Base-by-base conservation (phyloP, 2,329 filamentous ascomycete genomes). In the Calonectria multiphialidica region DNA sequence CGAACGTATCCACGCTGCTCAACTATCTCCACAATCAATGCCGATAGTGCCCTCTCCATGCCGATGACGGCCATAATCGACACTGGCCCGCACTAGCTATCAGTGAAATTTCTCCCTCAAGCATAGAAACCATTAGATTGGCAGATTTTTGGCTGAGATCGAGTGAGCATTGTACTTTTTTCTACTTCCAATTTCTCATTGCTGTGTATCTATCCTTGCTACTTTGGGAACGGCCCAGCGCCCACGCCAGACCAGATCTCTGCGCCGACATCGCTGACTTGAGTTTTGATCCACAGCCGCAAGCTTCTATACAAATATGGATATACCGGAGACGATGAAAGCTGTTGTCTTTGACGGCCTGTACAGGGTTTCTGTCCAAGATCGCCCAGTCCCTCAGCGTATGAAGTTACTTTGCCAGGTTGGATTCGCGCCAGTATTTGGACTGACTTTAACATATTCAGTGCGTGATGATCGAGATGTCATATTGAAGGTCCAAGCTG, bases 341-440 rank as follows among this genome's bases (percentile, higher is more conserved):
- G 95, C 95, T 35, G 94, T 98, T 35, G 90, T 98, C 67, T 97
- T 98, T 85, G 93, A 96, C 74, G 95, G 93, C 2, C 93, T 94
- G 5, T 88, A 90, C 79, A 91, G 94, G 80, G 89, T 98, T 67
- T 92, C 90, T 1, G 84, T 98, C 68, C 93, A 98, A 84, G 91
- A 97, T 72, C 90, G 94, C 23, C 95, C 95, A 0, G 88, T 96
- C 15, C 96, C 96, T 1, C 89, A 90, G 76, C 88, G 88, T 83
- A 77, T 66, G 75, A 57, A n/a, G 28, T 28, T 57, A n/a, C 42
- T 15, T 40, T 69, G 12, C 8, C 25, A 18, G 10, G 5, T 13
- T 30, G 6, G 8, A 15, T 15, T 16, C 13, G 16, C 10, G 15
- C 15, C 13, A 53, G 6, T 9, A 47, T 3, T 45, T 44, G 33